Base-by-base conservation (phyloP, 2,329 filamentous ascomycete species). In the Pyricularia sp. region DNA sequence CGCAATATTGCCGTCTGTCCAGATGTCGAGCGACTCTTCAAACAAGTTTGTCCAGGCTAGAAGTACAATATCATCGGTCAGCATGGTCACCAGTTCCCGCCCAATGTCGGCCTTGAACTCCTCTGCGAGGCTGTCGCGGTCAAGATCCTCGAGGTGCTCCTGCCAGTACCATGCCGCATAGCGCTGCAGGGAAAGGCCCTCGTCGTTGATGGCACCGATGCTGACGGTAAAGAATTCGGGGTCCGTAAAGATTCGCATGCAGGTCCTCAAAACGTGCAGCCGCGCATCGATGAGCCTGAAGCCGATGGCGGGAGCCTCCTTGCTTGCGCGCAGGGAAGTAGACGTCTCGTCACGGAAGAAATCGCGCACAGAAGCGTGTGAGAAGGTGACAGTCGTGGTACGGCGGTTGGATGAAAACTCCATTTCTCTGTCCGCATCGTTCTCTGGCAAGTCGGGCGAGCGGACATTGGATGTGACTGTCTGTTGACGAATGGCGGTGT, bases 141-240 rank as follows among this genome's bases (percentile, higher is more conserved):
- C 67, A 4, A 68, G n/a, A 4, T 50, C 67, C 28, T 55, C 23
- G 14, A 68, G 67, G 31, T 68, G 67, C 33, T 68, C 67, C 30
- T 68, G 67, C 67, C 67, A 68, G 55, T 68, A 68, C 67, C 67
- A 68, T 7, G 67, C 59, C 14, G 67, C 67, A 26, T 68, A 68
- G 4, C 67, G 58, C 59, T 68, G 67, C 20, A 68, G 59, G 12
- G 67, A 64, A 3, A 68, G 23, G 11, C 58, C 59, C 2, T 68
- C 67, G 23, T 68, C 33, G 67, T 36, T 31, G 23, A 61, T 36
- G 30, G 33, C n/a, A 2, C 59, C 59, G 59, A 63, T 63, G 59
- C 59, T 28, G 28, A 63, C 59, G 7, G 25, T 61, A 14, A 68
- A 68, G 30, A 61, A 68, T 3, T 68, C 67, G 3, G 67, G 31